These are phyloP conservation scores for Podaxis rugospora DNA, from an alignment of 768 basidiomycete genomes.

Conservation along the genomic window DNA sequence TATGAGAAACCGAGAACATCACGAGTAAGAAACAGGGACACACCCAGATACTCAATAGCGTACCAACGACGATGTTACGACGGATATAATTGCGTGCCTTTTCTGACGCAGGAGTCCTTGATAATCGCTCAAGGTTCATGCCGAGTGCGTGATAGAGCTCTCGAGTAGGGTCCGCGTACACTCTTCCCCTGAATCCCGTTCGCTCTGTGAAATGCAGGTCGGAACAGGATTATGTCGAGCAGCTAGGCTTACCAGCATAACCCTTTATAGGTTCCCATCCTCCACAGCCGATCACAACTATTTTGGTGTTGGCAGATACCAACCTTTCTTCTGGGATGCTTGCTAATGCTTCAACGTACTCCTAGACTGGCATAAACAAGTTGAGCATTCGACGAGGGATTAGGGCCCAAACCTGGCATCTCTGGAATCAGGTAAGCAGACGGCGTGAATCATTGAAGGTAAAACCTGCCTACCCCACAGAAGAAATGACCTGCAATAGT, in stretches of 20 bases:
- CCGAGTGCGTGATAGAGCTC: slow-evolving; percentile 56
- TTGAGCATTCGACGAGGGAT: background rate
- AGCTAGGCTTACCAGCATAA: slow-evolving; percentile 39
- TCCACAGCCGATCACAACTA: slow-evolving; percentile 60
- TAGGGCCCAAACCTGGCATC: slow-evolving; percentile 34
- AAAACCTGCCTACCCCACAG: slow-evolving; percentile 46
- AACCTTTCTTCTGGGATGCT: slow-evolving; percentile 36
- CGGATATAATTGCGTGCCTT: slow-evolving; percentile 43
- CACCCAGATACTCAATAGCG: slow-evolving; percentile 44
- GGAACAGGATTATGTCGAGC: background rate
- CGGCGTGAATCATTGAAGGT: background rate
- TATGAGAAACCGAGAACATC: background rate
- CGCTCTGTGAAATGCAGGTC: slow-evolving; percentile 26
- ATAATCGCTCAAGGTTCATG: slow-evolving; percentile 49
- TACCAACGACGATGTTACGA: slow-evolving; percentile 20
- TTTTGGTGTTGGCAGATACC: slow-evolving; percentile 30
- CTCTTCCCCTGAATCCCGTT: slow-evolving; percentile 38
- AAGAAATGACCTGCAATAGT: slow-evolving; percentile 54
- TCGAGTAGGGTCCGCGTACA: slow-evolving; percentile 66
- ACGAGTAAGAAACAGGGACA: slow-evolving; percentile 1
- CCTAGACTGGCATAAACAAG: slow-evolving; percentile 22
- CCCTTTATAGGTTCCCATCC: slow-evolving; percentile 44
- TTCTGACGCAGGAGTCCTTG: slow-evolving; percentile 39
- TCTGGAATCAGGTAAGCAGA: slow-evolving; percentile 14
- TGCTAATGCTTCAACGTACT: slow-evolving; percentile 45